phyloP scores from a whole-genome alignment of 2,329 filamentous ascomycete species.

The Ophiobolus disseminans region DNA sequence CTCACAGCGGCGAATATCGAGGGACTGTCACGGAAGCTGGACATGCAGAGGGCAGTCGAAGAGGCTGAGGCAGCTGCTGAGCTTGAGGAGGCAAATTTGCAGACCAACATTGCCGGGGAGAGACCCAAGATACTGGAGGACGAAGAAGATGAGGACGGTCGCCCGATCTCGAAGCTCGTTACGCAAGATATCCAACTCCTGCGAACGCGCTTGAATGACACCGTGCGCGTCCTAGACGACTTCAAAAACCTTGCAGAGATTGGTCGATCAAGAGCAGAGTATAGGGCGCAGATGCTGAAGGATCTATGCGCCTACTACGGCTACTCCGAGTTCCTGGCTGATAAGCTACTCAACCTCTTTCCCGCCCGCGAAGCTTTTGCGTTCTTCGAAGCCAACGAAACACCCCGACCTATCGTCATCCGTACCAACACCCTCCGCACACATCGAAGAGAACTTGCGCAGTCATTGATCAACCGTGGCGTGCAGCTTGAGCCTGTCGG shows the following conservation, averaged over 20 bases:
- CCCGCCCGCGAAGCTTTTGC: slow-evolving; percentile 92
- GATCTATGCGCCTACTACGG: slow-evolving; percentile 97
- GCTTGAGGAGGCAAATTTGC: slow-evolving; percentile 81
- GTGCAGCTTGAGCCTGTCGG: slow-evolving; percentile 96
- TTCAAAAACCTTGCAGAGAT: slow-evolving; percentile 82
- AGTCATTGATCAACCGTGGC: slow-evolving; percentile 92
- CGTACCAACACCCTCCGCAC: slow-evolving; percentile 93
- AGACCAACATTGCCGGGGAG: slow-evolving; percentile 85
- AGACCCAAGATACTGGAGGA: slow-evolving; percentile 70
- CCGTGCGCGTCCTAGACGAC: slow-evolving; percentile 87
- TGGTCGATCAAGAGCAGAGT: slow-evolving; percentile 83
- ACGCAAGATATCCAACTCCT: slow-evolving; percentile 85
- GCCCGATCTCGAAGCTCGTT: slow-evolving; percentile 68
- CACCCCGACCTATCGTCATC: slow-evolving; percentile 89
- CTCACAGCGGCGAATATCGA: slow-evolving; percentile 96
- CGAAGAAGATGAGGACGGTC: slow-evolving; percentile 65
- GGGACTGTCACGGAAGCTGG: slow-evolving; percentile 84
- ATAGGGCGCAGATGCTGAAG: slow-evolving; percentile 83
- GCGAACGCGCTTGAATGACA: slow-evolving; percentile 88
- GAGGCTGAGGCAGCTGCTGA: slow-evolving; percentile 85
- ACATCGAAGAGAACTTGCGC: slow-evolving; percentile 79
- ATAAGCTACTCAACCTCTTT: slow-evolving; percentile 94
- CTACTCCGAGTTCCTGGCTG: slow-evolving; percentile 91
- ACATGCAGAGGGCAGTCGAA: slow-evolving; percentile 77
- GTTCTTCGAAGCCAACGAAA: slow-evolving; percentile 99